Evolutionary conservation across 331 rosid genomes (phyloP), one percentile per base, ranked within the genome.

Genomic region (Saraca asoca): DNA sequence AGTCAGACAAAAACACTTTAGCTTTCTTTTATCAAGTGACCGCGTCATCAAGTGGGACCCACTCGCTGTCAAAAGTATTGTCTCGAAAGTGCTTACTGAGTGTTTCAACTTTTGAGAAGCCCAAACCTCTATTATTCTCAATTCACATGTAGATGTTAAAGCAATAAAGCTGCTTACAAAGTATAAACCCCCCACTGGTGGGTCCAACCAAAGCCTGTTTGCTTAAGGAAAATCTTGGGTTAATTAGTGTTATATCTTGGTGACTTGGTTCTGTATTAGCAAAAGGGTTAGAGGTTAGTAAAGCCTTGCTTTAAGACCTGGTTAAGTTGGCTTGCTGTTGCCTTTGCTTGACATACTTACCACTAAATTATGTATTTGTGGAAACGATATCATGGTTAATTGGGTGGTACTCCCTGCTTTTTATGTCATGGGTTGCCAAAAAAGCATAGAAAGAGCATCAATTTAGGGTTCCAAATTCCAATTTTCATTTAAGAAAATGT

Each of bases 1-100:
- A 74, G 83, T 82, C 52, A 64, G 92, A 86, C 87, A 76, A 78
- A 45, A 75, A 75, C 43, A 43, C 75, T 75, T 85, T 79, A 35
- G 0, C 38, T 11, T 33, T 67, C 7, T 57, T 61, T 75, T 49
- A 58, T 56, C 33, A 46, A 53, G 64, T 65, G 76, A 73, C 69
- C 70, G 53, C 74, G 81, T 84, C 80, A 83, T 72, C 84, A 64
- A 68, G 60, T 9, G 75, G 67, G 55, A 55, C 84, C 79, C 19
- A 12, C 57, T n/a, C n/a, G n/a, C 58, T 52, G 55, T 50, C 59
- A 58, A 68, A 66, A 43, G 46, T 41, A 37, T 41, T 42, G 68
- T 34, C 68, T 57, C 57, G 35, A 81, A 77, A 85, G 81, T 72
- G 80, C 74, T 49, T 59, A 4, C 20, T 49, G 55, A 54, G 41